Base-by-base conservation (phyloP, 1,284 basidiomycete species). In the Irpex rosettiformis region DNA sequence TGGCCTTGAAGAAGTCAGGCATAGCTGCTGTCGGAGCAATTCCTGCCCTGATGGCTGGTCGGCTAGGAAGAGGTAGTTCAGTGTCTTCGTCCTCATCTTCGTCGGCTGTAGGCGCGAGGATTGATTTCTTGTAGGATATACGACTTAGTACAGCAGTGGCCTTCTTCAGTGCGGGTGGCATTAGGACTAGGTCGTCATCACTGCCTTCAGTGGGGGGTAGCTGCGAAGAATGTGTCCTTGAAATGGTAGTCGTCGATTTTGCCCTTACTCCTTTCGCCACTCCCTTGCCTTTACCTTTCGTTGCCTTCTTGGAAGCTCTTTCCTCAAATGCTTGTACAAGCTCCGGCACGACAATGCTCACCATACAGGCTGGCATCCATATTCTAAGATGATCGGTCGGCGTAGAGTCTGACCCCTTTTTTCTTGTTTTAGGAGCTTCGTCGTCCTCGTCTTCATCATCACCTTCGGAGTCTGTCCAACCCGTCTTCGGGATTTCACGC, bases 331-430 rank as follows among this genome's bases (percentile, higher is more conserved):
- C 79, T 52, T 81, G 75, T 7, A 86, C 85, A 27, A 92, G 69
- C 4, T 74, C 72, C 3, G 88, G 86, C 57, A 85, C 84, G 3
- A 84, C 90, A 53, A 84, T 71, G 16, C 76, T 73, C 6, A 94
- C 80, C 77, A 94, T 87, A 60, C 81, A 85, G 13, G 87, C 89
- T 0, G 91, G 88, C 75, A 91, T 78, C 89, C 89, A 91, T 30
- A 93, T 66, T 27, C 88, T 76, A 63, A 90, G 65, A 63, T 80
- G 77, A 56, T 74, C 75, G 27, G 75, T 59, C 4, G 89, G 79
- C 80, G 77, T 72, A 4, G 69, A 65, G 60, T 76, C 80, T 67
- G 77, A 77, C 11, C 62, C 64, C 30, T 67, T 65, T 13, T 67
- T 73, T 62, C 64, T 69, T 65, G 72, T 76, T 47, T 64, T 67